Evolutionary conservation across 2,329 filamentous ascomycete species (phyloP).

Genomic region (Diplodia scrobiculata): DNA sequence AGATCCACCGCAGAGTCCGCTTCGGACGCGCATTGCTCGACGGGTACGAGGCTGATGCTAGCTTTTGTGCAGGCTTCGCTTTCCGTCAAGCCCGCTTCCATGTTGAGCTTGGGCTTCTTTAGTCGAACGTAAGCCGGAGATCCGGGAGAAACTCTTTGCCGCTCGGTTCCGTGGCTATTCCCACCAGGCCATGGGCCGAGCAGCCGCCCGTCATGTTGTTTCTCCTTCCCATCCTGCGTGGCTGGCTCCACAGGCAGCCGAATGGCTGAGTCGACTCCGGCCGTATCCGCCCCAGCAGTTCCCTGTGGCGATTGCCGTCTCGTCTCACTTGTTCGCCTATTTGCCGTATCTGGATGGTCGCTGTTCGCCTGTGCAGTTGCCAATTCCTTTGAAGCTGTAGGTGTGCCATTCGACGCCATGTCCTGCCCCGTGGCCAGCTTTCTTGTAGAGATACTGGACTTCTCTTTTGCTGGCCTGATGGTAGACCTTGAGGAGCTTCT

Average conservation of each 20-base stretch:
- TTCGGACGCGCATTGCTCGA: background rate
- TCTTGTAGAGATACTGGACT: too few species aligned
- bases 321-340: background rate
- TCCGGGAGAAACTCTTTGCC: background rate
- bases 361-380: background rate
- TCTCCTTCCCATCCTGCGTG: background rate
- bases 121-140: background rate
- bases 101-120: background rate
- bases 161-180: too few species aligned
- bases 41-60: background rate
- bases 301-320: background rate
- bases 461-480: background rate
- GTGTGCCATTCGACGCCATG: background rate
- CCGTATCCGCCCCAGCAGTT: background rate
- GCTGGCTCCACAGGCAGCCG: background rate
- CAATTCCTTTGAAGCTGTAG: background rate
- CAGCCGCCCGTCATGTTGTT: background rate
- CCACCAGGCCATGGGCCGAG: too few species aligned
- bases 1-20: background rate
- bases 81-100: background rate
- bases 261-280: background rate
- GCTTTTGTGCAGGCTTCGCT: background rate
- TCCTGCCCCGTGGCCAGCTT: background rate
- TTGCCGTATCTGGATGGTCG: background rate
- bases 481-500: background rate